A percentile compares a stretch with the other conserved stretches of the same genome.
These are phyloP conservation scores for Torrubiella hemipterigena DNA, from an alignment of 2,329 filamentous ascomycete species.

Conservation along the genomic window DNA sequence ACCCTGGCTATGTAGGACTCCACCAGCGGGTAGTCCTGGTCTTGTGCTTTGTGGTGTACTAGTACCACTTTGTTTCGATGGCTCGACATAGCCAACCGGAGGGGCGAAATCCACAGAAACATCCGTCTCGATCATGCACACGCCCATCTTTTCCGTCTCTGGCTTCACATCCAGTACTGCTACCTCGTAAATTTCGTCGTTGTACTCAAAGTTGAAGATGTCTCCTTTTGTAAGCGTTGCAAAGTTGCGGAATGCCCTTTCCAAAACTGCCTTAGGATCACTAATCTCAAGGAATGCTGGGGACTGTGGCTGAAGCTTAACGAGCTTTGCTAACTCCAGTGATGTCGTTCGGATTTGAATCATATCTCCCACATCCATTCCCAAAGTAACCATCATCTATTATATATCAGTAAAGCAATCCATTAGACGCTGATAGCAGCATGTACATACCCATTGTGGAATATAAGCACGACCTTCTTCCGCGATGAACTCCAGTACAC, in stretches of 20 bases:
- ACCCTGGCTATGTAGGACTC: conserved; percentile 70
- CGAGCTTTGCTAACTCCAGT: conserved; percentile 76
- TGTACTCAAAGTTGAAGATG: conserved; percentile 93
- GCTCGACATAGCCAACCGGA: conserved; percentile 88
- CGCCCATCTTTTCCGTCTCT: conserved; percentile 66
- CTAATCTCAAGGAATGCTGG: conserved; percentile 91
- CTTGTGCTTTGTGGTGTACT: conserved; percentile 69
- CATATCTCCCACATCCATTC: conserved; percentile 84
- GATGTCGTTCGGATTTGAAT: conserved; percentile 93
- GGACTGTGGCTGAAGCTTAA: conserved; percentile 94
- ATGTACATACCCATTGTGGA: conserved; percentile 68
- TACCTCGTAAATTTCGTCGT: conserved; percentile 86
- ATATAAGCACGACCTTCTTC: conserved; percentile 95
- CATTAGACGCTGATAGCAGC: neutral
- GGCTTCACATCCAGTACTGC: conserved; percentile 91
- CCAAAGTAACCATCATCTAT: conserved; percentile 86
- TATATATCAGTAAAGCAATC: conserved; percentile 6
- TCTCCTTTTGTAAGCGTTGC: conserved; percentile 88
- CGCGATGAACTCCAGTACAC: conserved; percentile 93
- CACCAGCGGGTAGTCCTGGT: conserved; percentile 55
- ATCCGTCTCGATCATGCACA: conserved; percentile 94
- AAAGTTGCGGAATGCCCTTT: conserved; percentile 94
- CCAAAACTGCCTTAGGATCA: conserved; percentile 92
- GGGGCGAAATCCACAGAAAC: conserved; percentile 92
- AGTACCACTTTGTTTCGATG: conserved; percentile 66